Evolutionary conservation across 352 stramenopile genomes (phyloP).

Genomic region (Elongisporangium senticosum): DNA sequence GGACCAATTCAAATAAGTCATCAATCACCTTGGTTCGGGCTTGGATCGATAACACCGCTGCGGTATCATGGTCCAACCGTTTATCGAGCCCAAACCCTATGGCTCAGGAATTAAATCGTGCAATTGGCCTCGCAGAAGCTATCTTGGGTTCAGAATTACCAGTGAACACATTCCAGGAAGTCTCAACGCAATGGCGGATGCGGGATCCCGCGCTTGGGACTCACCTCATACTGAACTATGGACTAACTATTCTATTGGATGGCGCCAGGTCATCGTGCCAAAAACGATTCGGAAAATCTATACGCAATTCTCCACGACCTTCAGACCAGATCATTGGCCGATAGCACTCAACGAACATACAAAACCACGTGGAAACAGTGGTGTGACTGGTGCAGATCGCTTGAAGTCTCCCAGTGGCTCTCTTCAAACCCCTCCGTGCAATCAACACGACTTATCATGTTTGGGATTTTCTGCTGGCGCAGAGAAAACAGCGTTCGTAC

Average conservation of each 20-base stretch:
- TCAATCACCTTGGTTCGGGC: not conserved
- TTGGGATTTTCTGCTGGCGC: conserved; percentile 6
- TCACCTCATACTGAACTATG: conserved; percentile 2
- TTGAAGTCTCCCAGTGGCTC: conserved; percentile 8
- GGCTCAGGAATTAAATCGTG: no score
- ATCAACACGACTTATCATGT: conserved; percentile 9
- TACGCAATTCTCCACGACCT: conserved; percentile 9
- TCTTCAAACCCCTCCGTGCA: not conserved
- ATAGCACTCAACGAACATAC: conserved; percentile 3
- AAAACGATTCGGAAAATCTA: conserved; percentile 4
- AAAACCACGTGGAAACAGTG: conserved; percentile 5
- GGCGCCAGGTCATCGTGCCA: conserved; percentile 7
- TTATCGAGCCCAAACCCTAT: no score
- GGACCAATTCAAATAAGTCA: not conserved
- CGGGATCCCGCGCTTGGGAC: conserved; percentile 4
- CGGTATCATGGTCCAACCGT: no score
- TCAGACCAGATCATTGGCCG: conserved; percentile 9
- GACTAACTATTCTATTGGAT: conserved; percentile 4
- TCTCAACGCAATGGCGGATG: conserved; percentile 11
- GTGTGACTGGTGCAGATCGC: not conserved
- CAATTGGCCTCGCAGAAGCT: no score
- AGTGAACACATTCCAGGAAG: no score
- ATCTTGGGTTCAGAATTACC: no score
- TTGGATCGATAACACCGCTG: no score
- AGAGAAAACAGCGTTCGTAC: conserved; percentile 15